These are phyloP conservation scores for Aspergillus sp. DNA, from an alignment of 2,329 filamentous ascomycete genomes.

Conservation along the genomic window DNA sequence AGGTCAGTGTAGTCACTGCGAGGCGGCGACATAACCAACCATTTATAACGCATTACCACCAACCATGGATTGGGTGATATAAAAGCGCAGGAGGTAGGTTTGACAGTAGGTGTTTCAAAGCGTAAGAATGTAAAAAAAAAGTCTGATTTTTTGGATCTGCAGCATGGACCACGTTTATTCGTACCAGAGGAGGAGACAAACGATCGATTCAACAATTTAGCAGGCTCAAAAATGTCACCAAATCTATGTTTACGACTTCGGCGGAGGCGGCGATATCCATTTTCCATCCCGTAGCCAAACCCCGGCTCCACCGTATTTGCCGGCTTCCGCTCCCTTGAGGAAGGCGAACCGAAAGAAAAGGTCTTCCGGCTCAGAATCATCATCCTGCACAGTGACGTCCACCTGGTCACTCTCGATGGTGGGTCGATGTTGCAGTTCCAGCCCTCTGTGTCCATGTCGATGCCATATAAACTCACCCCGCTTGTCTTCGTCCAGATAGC, in stretches of 20 bases:
- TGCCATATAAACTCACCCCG: constrained; percentile 55
- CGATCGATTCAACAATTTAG: too few relatives aligned
- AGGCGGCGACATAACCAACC: too few relatives aligned
- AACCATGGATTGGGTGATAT: too few relatives aligned
- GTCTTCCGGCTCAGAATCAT: constrained; percentile 39
- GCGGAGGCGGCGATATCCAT: constrained; percentile 35
- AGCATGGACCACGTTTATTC: too few relatives aligned
- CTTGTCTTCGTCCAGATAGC: constrained; percentile 54
- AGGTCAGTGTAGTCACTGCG: too few relatives aligned
- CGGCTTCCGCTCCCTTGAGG: constrained; percentile 43
- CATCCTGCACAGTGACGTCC: constrained; percentile 19
- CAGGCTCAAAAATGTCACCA: background rate
- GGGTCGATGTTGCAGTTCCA: constrained; percentile 35
- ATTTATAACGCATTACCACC: too few relatives aligned
- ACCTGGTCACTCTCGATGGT: constrained; percentile 27
- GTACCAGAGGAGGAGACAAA: too few relatives aligned
- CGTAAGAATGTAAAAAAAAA: too few relatives aligned
- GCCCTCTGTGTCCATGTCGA: constrained; percentile 42
- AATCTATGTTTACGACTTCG: constrained; percentile 25
- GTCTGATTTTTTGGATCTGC: too few relatives aligned
- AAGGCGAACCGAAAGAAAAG: constrained; percentile 52
- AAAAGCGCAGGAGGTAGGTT: too few relatives aligned
- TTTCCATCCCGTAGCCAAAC: constrained; percentile 43
- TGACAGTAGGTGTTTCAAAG: too few relatives aligned
- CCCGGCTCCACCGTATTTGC: constrained; percentile 41